Evolutionary conservation across 2,329 filamentous ascomycete genomes (phyloP).

Genomic region (Leptoxyphium fumago): DNA sequence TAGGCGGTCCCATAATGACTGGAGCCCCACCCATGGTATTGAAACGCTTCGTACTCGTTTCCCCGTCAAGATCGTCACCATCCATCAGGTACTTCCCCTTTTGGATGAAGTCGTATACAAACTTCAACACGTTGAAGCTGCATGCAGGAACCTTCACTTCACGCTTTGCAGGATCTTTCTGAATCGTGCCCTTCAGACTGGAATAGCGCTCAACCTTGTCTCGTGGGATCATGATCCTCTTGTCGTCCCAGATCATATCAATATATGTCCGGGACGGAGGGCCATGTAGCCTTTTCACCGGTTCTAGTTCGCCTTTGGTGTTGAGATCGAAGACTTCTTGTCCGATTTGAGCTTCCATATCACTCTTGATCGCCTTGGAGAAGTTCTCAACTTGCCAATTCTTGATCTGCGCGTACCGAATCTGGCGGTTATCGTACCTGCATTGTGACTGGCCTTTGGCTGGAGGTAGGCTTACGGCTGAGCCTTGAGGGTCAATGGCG

Average conservation of each 20-base stretch:
- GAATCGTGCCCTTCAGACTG: conserved; percentile 18
- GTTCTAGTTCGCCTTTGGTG: conserved; percentile 15
- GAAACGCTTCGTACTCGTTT: background rate
- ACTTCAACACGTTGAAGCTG: conserved; percentile 17
- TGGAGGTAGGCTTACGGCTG: conserved; percentile 5
- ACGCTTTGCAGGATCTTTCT: conserved; percentile 13
- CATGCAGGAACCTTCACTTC: conserved; percentile 20
- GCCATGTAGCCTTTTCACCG: conserved; percentile 15
- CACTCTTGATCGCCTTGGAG: conserved; percentile 19
- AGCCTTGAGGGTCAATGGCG: conserved; percentile 8
- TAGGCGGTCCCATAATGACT: conserved; percentile 1
- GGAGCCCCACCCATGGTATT: conserved; percentile 4
- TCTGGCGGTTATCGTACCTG: conserved; percentile 15
- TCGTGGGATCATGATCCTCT: conserved; percentile 18
- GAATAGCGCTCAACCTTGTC: conserved; percentile 16
- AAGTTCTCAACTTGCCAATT: conserved; percentile 19
- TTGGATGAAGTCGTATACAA: conserved; percentile 20
- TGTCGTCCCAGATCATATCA: conserved; percentile 24
- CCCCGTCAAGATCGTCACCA: background rate
- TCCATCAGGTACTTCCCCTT: conserved; percentile 5
- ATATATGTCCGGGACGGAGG: conserved; percentile 20
- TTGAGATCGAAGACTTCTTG: conserved; percentile 21
- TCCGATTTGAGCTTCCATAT: conserved; percentile 19
- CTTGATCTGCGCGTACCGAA: conserved; percentile 14
- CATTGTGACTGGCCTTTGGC: conserved; percentile 16